Conservation (phyloP, 495 filamentous ascomycete genomes). For the Umbilicaria muhlenbergii region DNA sequence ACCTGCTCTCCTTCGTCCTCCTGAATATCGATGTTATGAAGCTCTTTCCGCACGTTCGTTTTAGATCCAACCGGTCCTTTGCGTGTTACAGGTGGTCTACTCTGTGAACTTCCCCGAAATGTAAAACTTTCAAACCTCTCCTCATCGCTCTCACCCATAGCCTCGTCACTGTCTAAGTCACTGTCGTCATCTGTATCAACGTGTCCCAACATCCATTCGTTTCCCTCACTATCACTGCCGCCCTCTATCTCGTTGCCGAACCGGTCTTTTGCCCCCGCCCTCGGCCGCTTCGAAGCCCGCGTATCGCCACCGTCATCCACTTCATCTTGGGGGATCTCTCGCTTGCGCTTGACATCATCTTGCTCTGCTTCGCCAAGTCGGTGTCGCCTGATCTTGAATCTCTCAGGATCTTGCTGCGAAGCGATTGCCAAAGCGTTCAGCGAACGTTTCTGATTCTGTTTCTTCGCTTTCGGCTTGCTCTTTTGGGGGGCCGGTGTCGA, state of each 20-base stretch:
- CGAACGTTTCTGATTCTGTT: constrained; percentile 38
- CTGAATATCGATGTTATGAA: constrained; percentile 33
- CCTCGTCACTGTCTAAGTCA: constrained; percentile 84
- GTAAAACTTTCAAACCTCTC: constrained; percentile 63
- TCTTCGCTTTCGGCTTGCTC: constrained; percentile 24
- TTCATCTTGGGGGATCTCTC: constrained; percentile 17
- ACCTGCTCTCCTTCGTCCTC: constrained; percentile 36
- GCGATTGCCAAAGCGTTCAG: constrained; percentile 82
- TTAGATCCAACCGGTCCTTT: constrained; percentile 18
- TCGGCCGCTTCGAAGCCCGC: constrained; percentile 17
- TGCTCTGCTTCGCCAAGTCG: constrained; percentile 41
- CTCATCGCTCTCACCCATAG: constrained; percentile 78
- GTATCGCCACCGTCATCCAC: constrained; percentile 30
- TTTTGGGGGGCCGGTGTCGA: constrained; percentile 34
- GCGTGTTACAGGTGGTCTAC: constrained; percentile 28
- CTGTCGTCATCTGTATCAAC: constrained; percentile 62
- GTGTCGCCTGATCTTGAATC: constrained; percentile 33
- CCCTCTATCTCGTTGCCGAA: constrained; percentile 19
- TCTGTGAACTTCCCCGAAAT: constrained; percentile 52
- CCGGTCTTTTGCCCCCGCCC: constrained; percentile 11
- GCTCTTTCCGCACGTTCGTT: constrained; percentile 11
- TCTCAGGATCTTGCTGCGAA: constrained; percentile 38
- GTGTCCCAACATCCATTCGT: constrained; percentile 72
- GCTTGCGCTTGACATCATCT: constrained; percentile 30
- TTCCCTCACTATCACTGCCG: constrained; percentile 75